Evolutionary conservation across 192 early-diverging fungal genomes (phyloP).

Genomic region (Coemansia sp.): DNA sequence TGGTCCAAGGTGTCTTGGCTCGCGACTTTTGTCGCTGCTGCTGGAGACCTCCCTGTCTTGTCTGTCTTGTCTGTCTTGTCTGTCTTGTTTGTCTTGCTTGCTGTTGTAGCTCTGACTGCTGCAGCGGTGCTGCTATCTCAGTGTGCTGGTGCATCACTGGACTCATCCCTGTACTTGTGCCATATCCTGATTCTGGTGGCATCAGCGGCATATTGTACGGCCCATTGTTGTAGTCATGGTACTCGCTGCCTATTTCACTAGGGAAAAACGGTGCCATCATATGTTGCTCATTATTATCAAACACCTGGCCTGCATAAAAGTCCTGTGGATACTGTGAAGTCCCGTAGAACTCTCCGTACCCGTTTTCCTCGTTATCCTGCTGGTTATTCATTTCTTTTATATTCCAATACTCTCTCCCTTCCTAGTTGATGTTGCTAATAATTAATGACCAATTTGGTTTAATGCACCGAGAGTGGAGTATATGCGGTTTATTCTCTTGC

Average conservation of each 20-base stretch:
- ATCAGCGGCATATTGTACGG: neutral
- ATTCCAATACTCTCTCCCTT: too few relatives aligned
- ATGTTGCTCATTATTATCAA: neutral
- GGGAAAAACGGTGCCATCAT: neutral
- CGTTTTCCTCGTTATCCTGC: neutral
- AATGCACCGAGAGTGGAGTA: too few relatives aligned
- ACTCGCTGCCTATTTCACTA: neutral
- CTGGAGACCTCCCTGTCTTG: too few relatives aligned
- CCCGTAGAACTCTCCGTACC: neutral
- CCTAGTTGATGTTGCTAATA: too few relatives aligned
- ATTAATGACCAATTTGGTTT: neutral
- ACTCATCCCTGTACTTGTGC: neutral
- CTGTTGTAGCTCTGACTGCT: too few relatives aligned
- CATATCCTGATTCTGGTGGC: neutral
- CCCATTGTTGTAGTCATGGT: neutral
- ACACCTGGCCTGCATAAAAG: neutral
- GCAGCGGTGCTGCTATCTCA: neutral
- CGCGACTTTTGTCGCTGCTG: conserved; percentile 9
- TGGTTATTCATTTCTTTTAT: neutral
- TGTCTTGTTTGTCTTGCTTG: too few relatives aligned
- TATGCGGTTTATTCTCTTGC: too few relatives aligned
- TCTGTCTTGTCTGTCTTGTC: neutral
- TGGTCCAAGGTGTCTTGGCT: conserved; percentile 45
- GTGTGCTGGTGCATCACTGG: too few relatives aligned
- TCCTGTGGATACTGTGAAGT: neutral